phyloP scores from a whole-genome alignment of 495 filamentous ascomycete species.

The Penicillium paradoxum region DNA sequence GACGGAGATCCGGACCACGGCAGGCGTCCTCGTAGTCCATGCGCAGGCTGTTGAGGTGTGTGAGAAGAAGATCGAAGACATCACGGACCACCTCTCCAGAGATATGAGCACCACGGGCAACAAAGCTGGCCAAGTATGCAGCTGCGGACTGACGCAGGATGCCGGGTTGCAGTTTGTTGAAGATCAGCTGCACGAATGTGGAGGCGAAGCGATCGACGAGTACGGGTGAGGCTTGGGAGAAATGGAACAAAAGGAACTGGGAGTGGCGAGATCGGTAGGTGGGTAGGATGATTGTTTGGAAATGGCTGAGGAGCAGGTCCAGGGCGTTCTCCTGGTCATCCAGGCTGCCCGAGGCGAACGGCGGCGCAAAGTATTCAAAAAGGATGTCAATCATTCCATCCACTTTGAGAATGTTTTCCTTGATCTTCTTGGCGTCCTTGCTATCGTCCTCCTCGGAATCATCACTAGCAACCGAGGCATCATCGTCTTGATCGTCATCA shows the following conservation, averaged over 20 bases:
- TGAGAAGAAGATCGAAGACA: conserved; percentile 69
- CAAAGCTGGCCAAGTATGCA: conserved; percentile 91
- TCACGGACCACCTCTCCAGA: conserved; percentile 67
- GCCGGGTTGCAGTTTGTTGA: conserved; percentile 56
- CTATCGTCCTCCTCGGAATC: conserved; percentile 46
- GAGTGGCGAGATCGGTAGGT: conserved; percentile 82
- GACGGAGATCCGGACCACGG: conserved; percentile 75
- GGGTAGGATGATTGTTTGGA: conserved; percentile 78
- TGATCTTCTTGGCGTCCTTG: conserved; percentile 54
- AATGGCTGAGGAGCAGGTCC: conserved; percentile 73
- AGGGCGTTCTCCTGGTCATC: conserved; percentile 51
- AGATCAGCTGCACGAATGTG: conserved; percentile 67
- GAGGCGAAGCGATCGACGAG: conserved; percentile 77
- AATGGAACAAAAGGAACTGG: conserved; percentile 91
- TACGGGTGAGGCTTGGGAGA: conserved; percentile 67
- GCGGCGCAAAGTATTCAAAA: conserved; percentile 73
- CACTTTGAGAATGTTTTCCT: conserved; percentile 81
- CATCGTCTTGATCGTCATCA: conserved; percentile 54
- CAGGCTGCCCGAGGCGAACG: conserved; percentile 51
- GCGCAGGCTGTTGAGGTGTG: conserved; percentile 65
- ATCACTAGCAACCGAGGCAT: conserved; percentile 45
- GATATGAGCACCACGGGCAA: conserved; percentile 79
- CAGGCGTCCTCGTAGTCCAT: conserved; percentile 59
- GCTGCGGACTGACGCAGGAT: conserved; percentile 75
- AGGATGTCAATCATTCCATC: conserved; percentile 87